Conservation (phyloP, 2,329 filamentous ascomycete species). For the Hymenotorrendiella dingleyae region DNA sequence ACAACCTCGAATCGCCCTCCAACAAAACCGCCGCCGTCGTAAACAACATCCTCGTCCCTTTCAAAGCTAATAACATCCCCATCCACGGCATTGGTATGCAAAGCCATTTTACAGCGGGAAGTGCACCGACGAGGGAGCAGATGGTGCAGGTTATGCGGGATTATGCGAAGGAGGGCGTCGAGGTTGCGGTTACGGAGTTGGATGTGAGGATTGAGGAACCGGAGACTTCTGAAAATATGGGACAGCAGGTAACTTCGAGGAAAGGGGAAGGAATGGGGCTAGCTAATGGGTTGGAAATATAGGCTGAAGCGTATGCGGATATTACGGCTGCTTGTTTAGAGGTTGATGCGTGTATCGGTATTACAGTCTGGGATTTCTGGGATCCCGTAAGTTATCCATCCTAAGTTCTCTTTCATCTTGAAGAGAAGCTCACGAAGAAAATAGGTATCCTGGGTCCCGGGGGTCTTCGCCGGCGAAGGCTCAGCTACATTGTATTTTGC, state of each 20-base stretch:
- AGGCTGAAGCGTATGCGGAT: conserved; percentile 41
- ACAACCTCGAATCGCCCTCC: conserved; percentile 51
- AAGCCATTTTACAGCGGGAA: conserved; percentile 51
- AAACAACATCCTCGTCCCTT: conserved; percentile 37
- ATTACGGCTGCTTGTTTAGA: conserved; percentile 16
- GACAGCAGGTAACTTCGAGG: conserved; percentile 41
- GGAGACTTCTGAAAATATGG: conserved; percentile 29
- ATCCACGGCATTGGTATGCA: conserved; percentile 61
- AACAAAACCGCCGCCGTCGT: conserved; percentile 41
- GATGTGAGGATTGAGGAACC: conserved; percentile 49
- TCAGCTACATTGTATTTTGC: conserved; percentile 13
- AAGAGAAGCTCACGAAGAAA: neutral
- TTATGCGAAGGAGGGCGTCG: conserved; percentile 43
- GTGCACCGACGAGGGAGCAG: conserved; percentile 36
- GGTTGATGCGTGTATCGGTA: conserved; percentile 22
- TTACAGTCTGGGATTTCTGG: conserved; percentile 29
- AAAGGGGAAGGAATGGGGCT: too few species aligned
- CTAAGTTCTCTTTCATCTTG: neutral
- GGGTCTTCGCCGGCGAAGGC: conserved; percentile 17
- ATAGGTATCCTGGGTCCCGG: conserved; percentile 23
- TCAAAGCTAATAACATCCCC: conserved; percentile 44
- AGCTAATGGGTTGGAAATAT: too few species aligned
- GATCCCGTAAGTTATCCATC: conserved; percentile 26
- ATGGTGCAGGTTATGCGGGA: conserved; percentile 41
- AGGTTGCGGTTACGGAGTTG: conserved; percentile 57